Conservation (phyloP, 2,329 filamentous ascomycete species). For the Aspergillus cejpii region DNA sequence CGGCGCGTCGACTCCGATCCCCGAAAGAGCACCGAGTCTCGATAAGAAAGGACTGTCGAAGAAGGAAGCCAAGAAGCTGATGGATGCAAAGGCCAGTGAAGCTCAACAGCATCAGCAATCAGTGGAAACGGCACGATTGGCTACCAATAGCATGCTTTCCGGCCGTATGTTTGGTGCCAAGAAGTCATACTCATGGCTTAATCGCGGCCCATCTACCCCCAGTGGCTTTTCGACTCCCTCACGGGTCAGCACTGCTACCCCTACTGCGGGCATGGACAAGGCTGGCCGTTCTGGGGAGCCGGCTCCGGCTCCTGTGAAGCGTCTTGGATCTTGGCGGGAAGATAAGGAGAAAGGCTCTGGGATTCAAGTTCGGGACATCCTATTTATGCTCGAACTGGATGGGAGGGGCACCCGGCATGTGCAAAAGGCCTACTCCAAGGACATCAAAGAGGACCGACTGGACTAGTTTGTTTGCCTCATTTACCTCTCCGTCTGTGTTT, state of each 20-base stretch:
- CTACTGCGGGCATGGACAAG: slow-evolving; percentile 28
- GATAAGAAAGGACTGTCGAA: slow-evolving; percentile 68
- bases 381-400: slow-evolving; percentile 72
- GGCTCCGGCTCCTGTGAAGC: slow-evolving; percentile 46
- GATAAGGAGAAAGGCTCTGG: slow-evolving; percentile 67
- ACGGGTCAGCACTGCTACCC: slow-evolving; percentile 27
- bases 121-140: slow-evolving; percentile 74
- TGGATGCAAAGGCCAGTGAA: slow-evolving; percentile 67
- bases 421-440: slow-evolving; percentile 40
- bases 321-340: slow-evolving; percentile 70
- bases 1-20: slow-evolving; percentile 47
- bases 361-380: slow-evolving; percentile 78
- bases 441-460: slow-evolving; percentile 37
- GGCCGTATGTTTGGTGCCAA: slow-evolving; percentile 46
- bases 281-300: slow-evolving; percentile 24
- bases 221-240: slow-evolving; percentile 37
- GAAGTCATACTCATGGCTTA: slow-evolving; percentile 46
- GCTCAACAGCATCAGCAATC: slow-evolving; percentile 73
- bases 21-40: slow-evolving; percentile 52
- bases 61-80: slow-evolving; percentile 74
- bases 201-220: slow-evolving; percentile 29
- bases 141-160: slow-evolving; percentile 55
- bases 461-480: slow-evolving; percentile 12
- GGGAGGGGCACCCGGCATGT: slow-evolving; percentile 47
- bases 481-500: not conserved